A percentile compares a stretch with the other conserved stretches of the same genome.
Conservation (phyloP, 2,329 filamentous ascomycete species). For the Fusarium sp. region DNA sequence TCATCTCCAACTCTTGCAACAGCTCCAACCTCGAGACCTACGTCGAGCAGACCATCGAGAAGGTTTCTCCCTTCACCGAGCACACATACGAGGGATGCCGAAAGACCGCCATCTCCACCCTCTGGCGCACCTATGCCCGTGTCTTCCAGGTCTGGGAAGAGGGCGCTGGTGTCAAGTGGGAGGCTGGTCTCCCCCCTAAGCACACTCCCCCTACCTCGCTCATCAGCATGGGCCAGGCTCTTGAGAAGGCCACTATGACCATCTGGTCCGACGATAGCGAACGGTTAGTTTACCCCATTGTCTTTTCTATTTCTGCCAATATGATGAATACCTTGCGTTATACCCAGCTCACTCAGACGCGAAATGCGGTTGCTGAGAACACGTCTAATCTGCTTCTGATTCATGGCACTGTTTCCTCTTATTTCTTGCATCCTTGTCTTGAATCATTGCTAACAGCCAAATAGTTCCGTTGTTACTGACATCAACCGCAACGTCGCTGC, state of each 20-base stretch:
- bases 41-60: slow-evolving; percentile 88
- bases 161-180: slow-evolving; percentile 80
- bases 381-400: slow-evolving; percentile 62
- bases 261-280: slow-evolving; percentile 93
- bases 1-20: slow-evolving; percentile 86
- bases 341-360: slow-evolving; percentile 99
- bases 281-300: slow-evolving; percentile 73
- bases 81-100: slow-evolving; percentile 94
- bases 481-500: slow-evolving; percentile 94
- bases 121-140: slow-evolving; percentile 93
- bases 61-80: slow-evolving; percentile 82
- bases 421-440: slow-evolving; percentile 36
- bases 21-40: slow-evolving; percentile 80
- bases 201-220: slow-evolving; percentile 83
- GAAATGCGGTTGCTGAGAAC: slow-evolving; percentile 89
- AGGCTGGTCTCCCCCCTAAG: slow-evolving; percentile 86
- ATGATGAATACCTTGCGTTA: slow-evolving; percentile 94
- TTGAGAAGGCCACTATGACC: slow-evolving; percentile 84
- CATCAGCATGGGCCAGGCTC: slow-evolving; percentile 84
- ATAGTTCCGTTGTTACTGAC: slow-evolving; percentile 87
- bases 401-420: slow-evolving; percentile 43
- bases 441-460: slow-evolving; percentile 55
- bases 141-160: slow-evolving; percentile 90
- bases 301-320: slow-evolving; percentile 48
- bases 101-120: slow-evolving; percentile 88